Conservation (phyloP, 2,329 filamentous ascomycete species). For the Akanthomyces muscarius region DNA sequence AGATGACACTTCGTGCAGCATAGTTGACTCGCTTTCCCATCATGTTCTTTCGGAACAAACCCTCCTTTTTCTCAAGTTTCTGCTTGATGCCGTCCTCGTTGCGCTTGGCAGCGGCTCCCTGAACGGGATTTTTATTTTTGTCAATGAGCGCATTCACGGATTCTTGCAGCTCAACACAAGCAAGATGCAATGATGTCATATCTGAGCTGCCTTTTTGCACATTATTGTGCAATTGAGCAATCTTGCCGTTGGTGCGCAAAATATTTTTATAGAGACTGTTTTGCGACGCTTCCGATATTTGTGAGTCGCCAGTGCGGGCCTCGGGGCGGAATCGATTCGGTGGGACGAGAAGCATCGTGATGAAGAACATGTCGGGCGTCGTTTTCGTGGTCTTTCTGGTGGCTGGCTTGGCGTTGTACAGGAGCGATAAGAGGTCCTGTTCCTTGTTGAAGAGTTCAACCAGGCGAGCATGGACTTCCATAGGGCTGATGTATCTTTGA, state of each 20-base stretch:
- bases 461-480: constrained; percentile 78
- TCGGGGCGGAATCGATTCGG: constrained; percentile 90
- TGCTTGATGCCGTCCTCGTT: constrained; percentile 97
- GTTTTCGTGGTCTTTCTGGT: constrained; percentile 54
- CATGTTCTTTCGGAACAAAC: constrained; percentile 98
- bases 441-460: constrained; percentile 81
- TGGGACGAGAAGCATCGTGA: constrained; percentile 80
- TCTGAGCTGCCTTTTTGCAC: constrained; percentile 44
- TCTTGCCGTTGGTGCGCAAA: constrained; percentile 66
- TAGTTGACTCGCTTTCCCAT: constrained; percentile 99
- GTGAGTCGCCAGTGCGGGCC: constrained; percentile 72
- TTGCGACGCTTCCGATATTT: constrained; percentile 82
- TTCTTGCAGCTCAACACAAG: constrained; percentile 82
- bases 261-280: constrained; percentile 87
- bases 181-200: constrained; percentile 73
- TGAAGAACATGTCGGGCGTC: constrained; percentile 90
- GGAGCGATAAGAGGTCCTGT: constrained; percentile 73
- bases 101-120: constrained; percentile 70
- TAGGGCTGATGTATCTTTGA: constrained; percentile 76
- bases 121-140: constrained; percentile 76
- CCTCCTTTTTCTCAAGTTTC: constrained; percentile 96
- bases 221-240: constrained; percentile 62
- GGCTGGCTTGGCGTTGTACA: constrained; percentile 73
- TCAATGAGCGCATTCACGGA: constrained; percentile 91
- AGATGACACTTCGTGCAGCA: constrained; percentile 95